Percentiles rank a stretch among this genome's conserved stretches.
Evolutionary conservation across 2,329 filamentous ascomycete genomes (phyloP).

Genomic region (Aspergillus quadricinctus): DNA sequence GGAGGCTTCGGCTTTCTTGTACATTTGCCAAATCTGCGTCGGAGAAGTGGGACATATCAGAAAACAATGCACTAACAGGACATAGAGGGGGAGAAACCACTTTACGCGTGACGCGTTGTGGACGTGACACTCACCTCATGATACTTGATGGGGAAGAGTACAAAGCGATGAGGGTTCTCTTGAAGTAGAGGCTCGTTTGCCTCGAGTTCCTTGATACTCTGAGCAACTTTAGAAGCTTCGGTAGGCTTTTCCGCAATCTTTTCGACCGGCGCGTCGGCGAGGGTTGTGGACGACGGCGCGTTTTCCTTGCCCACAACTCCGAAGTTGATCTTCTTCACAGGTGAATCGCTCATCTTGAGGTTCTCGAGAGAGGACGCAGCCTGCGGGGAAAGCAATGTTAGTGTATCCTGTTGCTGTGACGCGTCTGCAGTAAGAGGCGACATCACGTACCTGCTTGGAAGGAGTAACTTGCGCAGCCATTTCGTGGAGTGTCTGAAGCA

Average conservation of each 20-base stretch:
- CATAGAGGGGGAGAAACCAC: conserved; percentile 37
- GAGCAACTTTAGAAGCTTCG: conserved; percentile 39
- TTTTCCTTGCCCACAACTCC: conserved; percentile 76
- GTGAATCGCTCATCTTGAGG: conserved; percentile 84
- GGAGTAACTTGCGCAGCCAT: conserved; percentile 76
- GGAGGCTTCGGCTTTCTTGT: conserved; percentile 99
- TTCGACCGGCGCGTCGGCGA: conserved; percentile 52
- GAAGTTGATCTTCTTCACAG: conserved; percentile 85
- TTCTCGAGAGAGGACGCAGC: conserved; percentile 80
- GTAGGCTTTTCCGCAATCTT: conserved; percentile 49
- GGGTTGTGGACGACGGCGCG: conserved; percentile 49
- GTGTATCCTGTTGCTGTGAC: conserved; percentile 28
- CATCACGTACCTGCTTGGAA: conserved; percentile 63
- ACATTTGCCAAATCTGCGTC: conserved; percentile 96
- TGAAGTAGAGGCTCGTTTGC: conserved; percentile 84
- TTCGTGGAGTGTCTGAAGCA: conserved; percentile 25
- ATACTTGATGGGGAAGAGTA: conserved; percentile 98
- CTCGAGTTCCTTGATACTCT: conserved; percentile 63
- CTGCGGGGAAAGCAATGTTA: conserved; percentile 50
- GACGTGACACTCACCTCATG: conserved; percentile 75
- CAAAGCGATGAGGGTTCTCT: conserved; percentile 94
- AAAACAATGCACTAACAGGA: conserved; percentile 8
- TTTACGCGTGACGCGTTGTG: conserved; percentile 64
- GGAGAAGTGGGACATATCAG: conserved; percentile 35
- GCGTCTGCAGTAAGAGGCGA: conserved; percentile 31